phyloP scores from a whole-genome alignment of 352 stramenopile species.

The Elongisporangium anandrum region DNA sequence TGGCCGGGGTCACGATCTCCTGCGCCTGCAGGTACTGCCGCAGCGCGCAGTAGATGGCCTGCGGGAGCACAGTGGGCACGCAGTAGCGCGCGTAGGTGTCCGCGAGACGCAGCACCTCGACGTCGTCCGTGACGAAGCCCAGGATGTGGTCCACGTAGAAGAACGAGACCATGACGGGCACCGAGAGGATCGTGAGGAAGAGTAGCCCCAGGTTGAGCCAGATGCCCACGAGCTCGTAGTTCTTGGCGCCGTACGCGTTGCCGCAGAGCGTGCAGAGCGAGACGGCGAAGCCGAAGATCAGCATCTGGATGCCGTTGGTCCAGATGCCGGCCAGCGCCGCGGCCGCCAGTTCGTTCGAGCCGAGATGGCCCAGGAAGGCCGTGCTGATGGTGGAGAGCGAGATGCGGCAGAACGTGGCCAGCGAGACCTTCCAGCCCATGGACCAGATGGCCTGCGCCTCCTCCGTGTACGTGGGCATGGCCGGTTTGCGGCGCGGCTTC shows the following conservation, averaged over 20 bases:
- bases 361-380: constrained; percentile 73
- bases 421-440: constrained; percentile 82
- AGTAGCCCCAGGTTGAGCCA: constrained; percentile 77
- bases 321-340: constrained; percentile 73
- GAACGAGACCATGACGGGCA: constrained; percentile 77
- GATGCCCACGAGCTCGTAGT: constrained; percentile 70
- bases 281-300: constrained; percentile 75
- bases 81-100: constrained; percentile 59
- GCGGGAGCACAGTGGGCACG: constrained; percentile 57
- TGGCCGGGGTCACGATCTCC: constrained; percentile 76
- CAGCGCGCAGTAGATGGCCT: constrained; percentile 67
- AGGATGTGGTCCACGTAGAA: constrained; percentile 78
- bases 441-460: constrained; percentile 69
- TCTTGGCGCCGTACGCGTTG: constrained; percentile 76
- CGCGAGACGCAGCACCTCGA: constrained; percentile 50
- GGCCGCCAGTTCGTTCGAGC: constrained; percentile 66
- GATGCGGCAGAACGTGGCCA: constrained; percentile 81
- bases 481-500: constrained; percentile 1
- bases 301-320: constrained; percentile 74
- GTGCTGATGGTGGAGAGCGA: constrained; percentile 76
- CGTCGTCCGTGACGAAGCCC: constrained; percentile 59
- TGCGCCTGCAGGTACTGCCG: constrained; percentile 78
- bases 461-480: constrained; percentile 29
- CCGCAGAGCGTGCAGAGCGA: constrained; percentile 80
- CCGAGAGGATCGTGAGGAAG: constrained; percentile 59